phyloP scores from a whole-genome alignment of 305 asterid species.

The Caryopteris hybrid region DNA sequence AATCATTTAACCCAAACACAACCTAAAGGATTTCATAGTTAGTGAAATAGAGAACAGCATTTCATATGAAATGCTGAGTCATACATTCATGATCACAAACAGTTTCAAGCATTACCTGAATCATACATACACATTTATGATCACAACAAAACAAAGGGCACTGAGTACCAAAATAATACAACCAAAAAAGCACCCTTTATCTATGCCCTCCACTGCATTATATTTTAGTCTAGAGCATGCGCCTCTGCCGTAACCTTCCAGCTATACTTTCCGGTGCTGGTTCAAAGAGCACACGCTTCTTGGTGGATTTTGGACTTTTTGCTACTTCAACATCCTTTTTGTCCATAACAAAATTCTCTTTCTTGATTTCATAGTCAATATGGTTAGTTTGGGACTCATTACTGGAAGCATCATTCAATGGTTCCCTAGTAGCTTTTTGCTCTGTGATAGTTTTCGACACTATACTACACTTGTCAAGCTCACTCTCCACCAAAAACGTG shows the following conservation, averaged over 20 bases:
- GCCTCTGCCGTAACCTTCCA: constrained; percentile 42
- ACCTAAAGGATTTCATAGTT: too few species aligned
- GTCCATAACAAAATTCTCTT: constrained; percentile 7
- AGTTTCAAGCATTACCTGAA: too few species aligned
- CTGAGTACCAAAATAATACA: background rate
- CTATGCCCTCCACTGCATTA: background rate
- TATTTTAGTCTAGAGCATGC: background rate
- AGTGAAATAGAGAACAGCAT: too few species aligned
- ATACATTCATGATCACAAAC: too few species aligned
- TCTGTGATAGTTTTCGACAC: constrained; percentile 10
- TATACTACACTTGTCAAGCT: constrained; percentile 1
- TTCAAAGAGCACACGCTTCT: constrained; percentile 30
- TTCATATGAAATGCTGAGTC: too few species aligned
- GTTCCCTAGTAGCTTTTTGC: background rate
- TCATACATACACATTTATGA: too few species aligned
- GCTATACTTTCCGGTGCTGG: constrained; percentile 43
- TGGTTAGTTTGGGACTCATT: too few species aligned
- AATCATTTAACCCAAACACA: too few species aligned
- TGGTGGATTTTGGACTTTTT: constrained; percentile 29
- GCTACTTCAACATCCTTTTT: constrained; percentile 19
- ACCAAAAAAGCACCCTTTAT: background rate
- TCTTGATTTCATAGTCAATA: constrained; percentile 20
- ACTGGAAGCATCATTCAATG: constrained; percentile 13
- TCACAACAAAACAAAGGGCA: background rate
- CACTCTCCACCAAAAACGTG: background rate